These are phyloP conservation scores for Colletotrichum sp. DNA, from an alignment of 2,329 filamentous ascomycete species.

Conservation along the genomic window DNA sequence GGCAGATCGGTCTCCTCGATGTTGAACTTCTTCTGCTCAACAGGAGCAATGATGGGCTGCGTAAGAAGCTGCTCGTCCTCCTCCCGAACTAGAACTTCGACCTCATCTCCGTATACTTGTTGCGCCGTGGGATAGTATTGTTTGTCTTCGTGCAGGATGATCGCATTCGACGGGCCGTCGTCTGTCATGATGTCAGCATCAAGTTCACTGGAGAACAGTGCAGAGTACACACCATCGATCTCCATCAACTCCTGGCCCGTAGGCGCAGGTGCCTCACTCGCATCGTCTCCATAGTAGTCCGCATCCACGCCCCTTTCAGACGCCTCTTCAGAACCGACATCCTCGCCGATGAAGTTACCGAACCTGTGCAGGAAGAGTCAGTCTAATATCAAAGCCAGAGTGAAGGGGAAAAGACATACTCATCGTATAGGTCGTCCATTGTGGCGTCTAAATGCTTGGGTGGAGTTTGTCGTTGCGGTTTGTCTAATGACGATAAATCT, in stretches of 20 bases:
- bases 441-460: constrained; percentile 24
- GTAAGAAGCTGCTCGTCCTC: constrained; percentile 94
- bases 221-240: constrained; percentile 68
- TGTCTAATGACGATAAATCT: neutral
- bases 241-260: constrained; percentile 91
- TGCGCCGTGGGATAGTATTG: constrained; percentile 99
- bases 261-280: constrained; percentile 64
- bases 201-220: neutral
- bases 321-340: constrained; percentile 82
- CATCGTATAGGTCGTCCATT: constrained; percentile 98
- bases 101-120: constrained; percentile 91
- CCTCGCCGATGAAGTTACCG: constrained; percentile 97
- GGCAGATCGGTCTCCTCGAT: constrained; percentile 92
- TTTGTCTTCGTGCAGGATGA: constrained; percentile 98
- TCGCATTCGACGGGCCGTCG: constrained; percentile 89
- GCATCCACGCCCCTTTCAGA: constrained; percentile 77
- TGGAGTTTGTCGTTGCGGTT: neutral
- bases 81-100: constrained; percentile 95
- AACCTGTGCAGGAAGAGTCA: constrained; percentile 63
- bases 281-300: constrained; percentile 79
- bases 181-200: constrained; percentile 8
- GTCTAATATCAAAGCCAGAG: neutral
- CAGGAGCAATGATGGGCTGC: constrained; percentile 90
- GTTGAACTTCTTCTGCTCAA: constrained; percentile 95
- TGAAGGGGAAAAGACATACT: constrained; percentile 56